Conservation (phyloP, 352 stramenopile genomes). For the Globisporangium takayamanum region DNA sequence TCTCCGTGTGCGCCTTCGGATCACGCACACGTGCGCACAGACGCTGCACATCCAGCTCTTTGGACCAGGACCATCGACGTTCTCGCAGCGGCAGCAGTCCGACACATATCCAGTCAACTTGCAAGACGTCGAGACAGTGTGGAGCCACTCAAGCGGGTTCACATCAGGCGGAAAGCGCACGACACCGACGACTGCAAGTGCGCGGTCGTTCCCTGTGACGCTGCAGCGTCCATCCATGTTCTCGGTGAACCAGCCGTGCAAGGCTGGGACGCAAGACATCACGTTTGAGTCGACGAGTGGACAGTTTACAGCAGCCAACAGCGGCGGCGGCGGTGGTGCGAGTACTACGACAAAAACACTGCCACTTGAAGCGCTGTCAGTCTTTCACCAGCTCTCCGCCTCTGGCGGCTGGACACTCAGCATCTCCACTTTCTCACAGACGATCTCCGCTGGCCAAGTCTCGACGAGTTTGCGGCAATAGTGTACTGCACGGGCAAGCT, state of each 20-base stretch:
- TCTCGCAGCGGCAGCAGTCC: conserved; percentile 38
- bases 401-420: conserved; percentile 55
- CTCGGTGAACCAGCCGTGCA: conserved; percentile 17
- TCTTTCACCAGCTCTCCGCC: conserved; percentile 51
- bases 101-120: conserved; percentile 31
- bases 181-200: conserved; percentile 27
- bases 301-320: conserved; percentile 4
- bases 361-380: conserved; percentile 37
- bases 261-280: conserved; percentile 25
- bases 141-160: conserved; percentile 35
- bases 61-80: conserved; percentile 49
- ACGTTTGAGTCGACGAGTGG: conserved; percentile 21
- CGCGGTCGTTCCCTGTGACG: conserved; percentile 44
- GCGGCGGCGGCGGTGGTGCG: not conserved
- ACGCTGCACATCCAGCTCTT: conserved; percentile 50
- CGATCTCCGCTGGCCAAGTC: no score
- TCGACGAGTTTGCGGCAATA: no score
- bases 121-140: conserved; percentile 29
- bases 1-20: conserved; percentile 36
- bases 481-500: no score
- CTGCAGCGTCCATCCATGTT: conserved; percentile 37
- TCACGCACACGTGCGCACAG: conserved; percentile 51
- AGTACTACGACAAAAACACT: not conserved
- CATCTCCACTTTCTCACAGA: no score
- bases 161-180: conserved; percentile 19